Base-by-base conservation (phyloP, 2,329 filamentous ascomycete species). In the Nigrograna mackinnonii region DNA sequence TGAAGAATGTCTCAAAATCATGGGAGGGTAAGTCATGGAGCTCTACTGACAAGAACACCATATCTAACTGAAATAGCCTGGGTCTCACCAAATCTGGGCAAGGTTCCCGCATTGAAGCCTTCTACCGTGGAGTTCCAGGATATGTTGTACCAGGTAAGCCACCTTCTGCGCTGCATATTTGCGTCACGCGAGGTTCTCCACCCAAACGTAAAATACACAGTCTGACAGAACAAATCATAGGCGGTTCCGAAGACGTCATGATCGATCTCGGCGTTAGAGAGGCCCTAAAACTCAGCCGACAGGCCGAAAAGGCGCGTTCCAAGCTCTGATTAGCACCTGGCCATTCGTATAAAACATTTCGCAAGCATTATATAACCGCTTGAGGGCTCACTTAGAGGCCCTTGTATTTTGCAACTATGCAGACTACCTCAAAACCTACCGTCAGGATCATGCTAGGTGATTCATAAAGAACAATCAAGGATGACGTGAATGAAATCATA, bases 241-340 rank as follows among this genome's bases (percentile, higher is more conserved):
- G 58, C 9, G 60, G 60, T 0, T 52, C 48, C 6, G 59, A 66
- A 33, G 60, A 64, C 38, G 59, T 62, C 14, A 33, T 63, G 19
- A 51, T 61, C 31, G 60, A 63, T 44, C 48, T 64, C 6, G 60
- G 60, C 2, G 60, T 63, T 5, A 44, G 58, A 31, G 58, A 63
- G 37, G 60, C 60, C 13, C 41, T 64, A 44, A 63, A 65, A 38
- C 22, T 61, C 21, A 54, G 52, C 22, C 45, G 39, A 37, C 52
- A 54, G 35, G 58, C 57, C 2, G 47, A 58, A 43, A 58, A 57
- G 42, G 44, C 50, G 4, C 52, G 47, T 43, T 37, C 53, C 41
- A 60, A 55, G 45, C 44, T 55, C 33, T 55, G 39, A 42, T n/a
- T n/a, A n/a, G n/a, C n/a, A n/a, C n/a, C n/a, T n/a, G n/a, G n/a